Percentiles rank a stretch among this genome's conserved stretches.
Conservation (phyloP, 768 basidiomycete genomes). For the Lentinula lateritia region DNA sequence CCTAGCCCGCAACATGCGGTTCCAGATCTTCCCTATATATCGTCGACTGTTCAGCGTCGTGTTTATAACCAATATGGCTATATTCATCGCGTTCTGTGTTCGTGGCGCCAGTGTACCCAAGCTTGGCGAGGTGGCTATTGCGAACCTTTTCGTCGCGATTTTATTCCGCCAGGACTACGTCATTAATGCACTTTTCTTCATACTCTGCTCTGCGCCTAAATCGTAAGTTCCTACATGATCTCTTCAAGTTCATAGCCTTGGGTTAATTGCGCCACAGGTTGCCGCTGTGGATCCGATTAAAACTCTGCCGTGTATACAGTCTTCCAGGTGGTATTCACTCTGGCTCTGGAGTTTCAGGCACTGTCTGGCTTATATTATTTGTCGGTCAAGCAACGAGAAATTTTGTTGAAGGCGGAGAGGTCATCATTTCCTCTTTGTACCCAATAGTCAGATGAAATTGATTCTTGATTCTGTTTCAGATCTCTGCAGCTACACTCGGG, state of each 20-base stretch:
- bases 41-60: slow-evolving; percentile 52
- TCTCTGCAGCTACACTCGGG: slow-evolving; percentile 14
- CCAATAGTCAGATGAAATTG: slow-evolving; percentile 5
- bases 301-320: slow-evolving; percentile 49
- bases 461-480: slow-evolving; percentile 1
- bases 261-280: background rate
- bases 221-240: slow-evolving; percentile 13
- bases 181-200: slow-evolving; percentile 50
- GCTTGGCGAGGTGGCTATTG: slow-evolving; percentile 34
- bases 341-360: slow-evolving; percentile 47
- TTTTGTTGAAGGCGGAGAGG: slow-evolving; percentile 29
- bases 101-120: slow-evolving; percentile 28
- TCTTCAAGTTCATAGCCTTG: background rate
- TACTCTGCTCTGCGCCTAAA: slow-evolving; percentile 42
- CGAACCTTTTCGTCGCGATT: slow-evolving; percentile 43
- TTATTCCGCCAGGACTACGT: slow-evolving; percentile 42
- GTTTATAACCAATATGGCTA: slow-evolving; percentile 46
- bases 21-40: slow-evolving; percentile 38
- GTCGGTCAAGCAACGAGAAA: slow-evolving; percentile 49
- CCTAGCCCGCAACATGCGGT: slow-evolving; percentile 30
- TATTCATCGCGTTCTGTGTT: slow-evolving; percentile 39
- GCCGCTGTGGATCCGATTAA: slow-evolving; percentile 38
- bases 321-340: slow-evolving; percentile 58
- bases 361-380: slow-evolving; percentile 50
- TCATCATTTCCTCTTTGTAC: slow-evolving; percentile 8